Percentiles rank a stretch among this genome's conserved stretches.
Conservation (phyloP, 768 basidiomycete genomes). For the Mycena latifolia region DNA sequence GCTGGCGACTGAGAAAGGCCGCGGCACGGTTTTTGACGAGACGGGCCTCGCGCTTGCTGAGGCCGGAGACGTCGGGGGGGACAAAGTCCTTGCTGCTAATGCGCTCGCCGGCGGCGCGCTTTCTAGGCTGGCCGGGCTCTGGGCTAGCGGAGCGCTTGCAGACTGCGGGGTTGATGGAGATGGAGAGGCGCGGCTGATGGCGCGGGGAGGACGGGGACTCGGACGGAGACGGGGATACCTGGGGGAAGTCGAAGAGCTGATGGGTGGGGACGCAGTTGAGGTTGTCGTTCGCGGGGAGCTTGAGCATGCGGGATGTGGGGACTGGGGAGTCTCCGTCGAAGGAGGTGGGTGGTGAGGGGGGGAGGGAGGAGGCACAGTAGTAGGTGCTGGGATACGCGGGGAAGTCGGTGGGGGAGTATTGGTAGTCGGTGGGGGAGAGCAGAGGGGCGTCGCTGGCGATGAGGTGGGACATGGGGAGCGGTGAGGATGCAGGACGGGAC, state of each 20-base stretch:
- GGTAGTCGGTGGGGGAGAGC: slow-evolving; percentile 58
- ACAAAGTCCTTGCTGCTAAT: slow-evolving; percentile 84
- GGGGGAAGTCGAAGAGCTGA: slow-evolving; percentile 76
- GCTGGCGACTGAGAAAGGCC: slow-evolving; percentile 90
- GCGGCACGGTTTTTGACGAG: slow-evolving; percentile 94
- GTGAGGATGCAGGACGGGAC: not conserved
- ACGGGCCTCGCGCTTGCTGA: slow-evolving; percentile 91
- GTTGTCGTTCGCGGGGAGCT: slow-evolving; percentile 62
- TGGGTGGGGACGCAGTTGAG: slow-evolving; percentile 76
- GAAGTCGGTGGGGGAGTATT: slow-evolving; percentile 58
- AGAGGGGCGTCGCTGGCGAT: slow-evolving; percentile 70
- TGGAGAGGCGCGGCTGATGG: slow-evolving; percentile 45
- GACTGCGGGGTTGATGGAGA: slow-evolving; percentile 50
- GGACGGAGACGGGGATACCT: slow-evolving; percentile 48
- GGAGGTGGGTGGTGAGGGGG: slow-evolving; percentile 63
- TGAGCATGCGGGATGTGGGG: slow-evolving; percentile 61
- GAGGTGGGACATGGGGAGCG: slow-evolving; percentile 63
- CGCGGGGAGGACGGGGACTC: slow-evolving; percentile 48
- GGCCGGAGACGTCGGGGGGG: slow-evolving; percentile 89
- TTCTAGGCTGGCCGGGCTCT: slow-evolving; percentile 52
- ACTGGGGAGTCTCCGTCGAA: slow-evolving; percentile 61
- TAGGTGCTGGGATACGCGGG: slow-evolving; percentile 53
- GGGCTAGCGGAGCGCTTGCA: slow-evolving; percentile 63
- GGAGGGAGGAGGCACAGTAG: slow-evolving; percentile 61
- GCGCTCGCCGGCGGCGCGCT: slow-evolving; percentile 61